These are phyloP conservation scores for Zhuliangozyma parablackwelliae DNA, from an alignment of 1,139 yeast species.

Conservation along the genomic window DNA sequence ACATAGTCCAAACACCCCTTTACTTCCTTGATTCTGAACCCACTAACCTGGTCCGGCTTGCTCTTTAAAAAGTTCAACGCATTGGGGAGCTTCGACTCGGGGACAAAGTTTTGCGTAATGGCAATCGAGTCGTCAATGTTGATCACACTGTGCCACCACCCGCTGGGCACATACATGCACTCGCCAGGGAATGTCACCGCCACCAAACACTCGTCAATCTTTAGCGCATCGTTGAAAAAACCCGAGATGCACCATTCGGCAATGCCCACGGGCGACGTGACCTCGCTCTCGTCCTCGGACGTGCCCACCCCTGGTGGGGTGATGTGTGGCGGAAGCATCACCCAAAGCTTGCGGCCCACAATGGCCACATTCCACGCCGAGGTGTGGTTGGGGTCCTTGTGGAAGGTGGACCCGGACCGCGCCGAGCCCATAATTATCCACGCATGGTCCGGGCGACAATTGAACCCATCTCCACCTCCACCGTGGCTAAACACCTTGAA, in stretches of 20 bases:
- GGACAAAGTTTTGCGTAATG: slow-evolving; percentile 84
- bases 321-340: slow-evolving; percentile 74
- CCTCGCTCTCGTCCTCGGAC: slow-evolving; percentile 76
- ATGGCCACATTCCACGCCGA: slow-evolving; percentile 87
- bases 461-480: slow-evolving; percentile 11
- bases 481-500: slow-evolving; percentile 37
- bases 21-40: slow-evolving; percentile 61
- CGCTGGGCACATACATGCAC: slow-evolving; percentile 83
- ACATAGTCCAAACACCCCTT: slow-evolving; percentile 27
- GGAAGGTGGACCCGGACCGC: slow-evolving; percentile 84
- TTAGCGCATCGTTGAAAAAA: slow-evolving; percentile 59
- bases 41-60: slow-evolving; percentile 70
- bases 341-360: slow-evolving; percentile 77
- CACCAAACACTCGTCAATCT: slow-evolving; percentile 50
- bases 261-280: slow-evolving; percentile 84
- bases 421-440: slow-evolving; percentile 86
- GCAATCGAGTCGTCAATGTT: slow-evolving; percentile 78
- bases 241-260: slow-evolving; percentile 90
- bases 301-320: slow-evolving; percentile 86
- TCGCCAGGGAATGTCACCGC: slow-evolving; percentile 81
- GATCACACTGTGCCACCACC: slow-evolving; percentile 95
- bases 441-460: slow-evolving; percentile 80
- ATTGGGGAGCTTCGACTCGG: slow-evolving; percentile 50
- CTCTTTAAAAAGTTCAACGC: slow-evolving; percentile 66
- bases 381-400: slow-evolving; percentile 87